A percentile compares a stretch with the other conserved stretches of the same genome.
Evolutionary conservation across 108 stramenopile genomes (phyloP).

Genomic region (Nitzschia sp.): DNA sequence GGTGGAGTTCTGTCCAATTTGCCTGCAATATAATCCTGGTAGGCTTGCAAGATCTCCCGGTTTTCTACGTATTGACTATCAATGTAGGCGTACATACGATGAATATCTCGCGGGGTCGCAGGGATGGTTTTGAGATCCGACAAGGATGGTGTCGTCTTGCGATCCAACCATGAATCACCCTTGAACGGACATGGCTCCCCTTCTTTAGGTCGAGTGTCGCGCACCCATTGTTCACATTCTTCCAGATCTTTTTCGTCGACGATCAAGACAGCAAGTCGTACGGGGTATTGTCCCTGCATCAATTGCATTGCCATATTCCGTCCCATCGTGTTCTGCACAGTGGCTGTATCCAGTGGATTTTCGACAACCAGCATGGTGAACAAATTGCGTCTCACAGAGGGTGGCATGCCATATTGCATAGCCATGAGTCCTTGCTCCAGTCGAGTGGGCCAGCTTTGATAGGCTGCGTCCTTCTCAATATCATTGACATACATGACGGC

Average conservation of each 20-base stretch:
- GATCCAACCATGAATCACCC: slow-evolving; percentile 24
- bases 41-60: slow-evolving; percentile 16
- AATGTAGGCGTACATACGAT: slow-evolving; percentile 34
- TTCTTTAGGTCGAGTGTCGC: slow-evolving; percentile 15
- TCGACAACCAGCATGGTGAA: slow-evolving; percentile 75
- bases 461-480: slow-evolving; percentile 74
- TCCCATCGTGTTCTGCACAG: slow-evolving; percentile 19
- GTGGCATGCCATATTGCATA: slow-evolving; percentile 76
- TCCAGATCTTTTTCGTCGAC: slow-evolving; percentile 56
- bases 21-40: slow-evolving; percentile 27
- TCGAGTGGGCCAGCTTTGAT: slow-evolving; percentile 56
- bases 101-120: slow-evolving; percentile 37
- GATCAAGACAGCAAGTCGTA: slow-evolving; percentile 63
- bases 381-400: slow-evolving; percentile 73
- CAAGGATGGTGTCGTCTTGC: not conserved
- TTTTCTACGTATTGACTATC: slow-evolving; percentile 9
- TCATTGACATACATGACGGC: slow-evolving; percentile 80
- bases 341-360: slow-evolving; percentile 48
- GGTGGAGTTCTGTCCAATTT: not conserved
- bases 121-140: slow-evolving; percentile 19
- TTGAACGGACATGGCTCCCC: slow-evolving; percentile 37
- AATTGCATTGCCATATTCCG: slow-evolving; percentile 50
- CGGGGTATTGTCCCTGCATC: slow-evolving; percentile 57
- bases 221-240: slow-evolving; percentile 31
- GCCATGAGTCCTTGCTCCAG: slow-evolving; percentile 65